Evolutionary conservation across 192 early-diverging fungal genomes (phyloP), one percentile per base, ranked within the genome.

Genomic region (Gryganskiella cystojenkinii): DNA sequence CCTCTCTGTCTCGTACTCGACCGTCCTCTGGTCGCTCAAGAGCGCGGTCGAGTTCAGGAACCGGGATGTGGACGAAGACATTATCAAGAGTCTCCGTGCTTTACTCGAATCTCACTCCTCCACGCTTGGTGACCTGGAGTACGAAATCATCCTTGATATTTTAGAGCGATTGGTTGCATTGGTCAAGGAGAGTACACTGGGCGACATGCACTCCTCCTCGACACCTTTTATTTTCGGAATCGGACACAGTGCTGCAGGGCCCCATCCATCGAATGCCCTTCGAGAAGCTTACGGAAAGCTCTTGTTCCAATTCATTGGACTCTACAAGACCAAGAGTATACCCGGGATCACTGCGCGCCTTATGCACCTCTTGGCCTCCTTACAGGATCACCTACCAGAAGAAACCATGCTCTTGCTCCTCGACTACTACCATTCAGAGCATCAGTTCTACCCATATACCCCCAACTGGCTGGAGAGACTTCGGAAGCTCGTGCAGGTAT

Each of bases 401-500:
- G 70, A 81, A 17, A 75, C 72, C 13, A 78, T 83, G 15, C 24
- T 80, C 20, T 61, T 82, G 44, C 59, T 89, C 20, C 64, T 89
- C 24, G 70, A 75, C 4, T 87, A 89, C 54, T 89, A 89, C 51
- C 67, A 82, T 14, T 58, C 56, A 3, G 87, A 89, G 61, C 82
- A 89, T 46, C 45, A 74, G 4, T 75, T 89, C 33, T 75, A 83
- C 44, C 87, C 87, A 50, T 89, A 86, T 47, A 82, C 85, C 25
- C 80, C 79, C 10, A 71, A 82, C 52, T 89, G 87, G 87, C 55
- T 89, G 25, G 72, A 73, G 24, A 67, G 83, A 30, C 70, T 89
- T 11, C 62, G 65, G 25, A 72, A 81, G 24, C 64, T 87, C 9
- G 56, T 80, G 11, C 64, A 76, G n/a, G 70, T 81, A 13, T 89